Percentiles rank a stretch among this genome's conserved stretches.
phyloP scores from a whole-genome alignment of 495 filamentous ascomycete genomes.

The Articulospora tetracladia region DNA sequence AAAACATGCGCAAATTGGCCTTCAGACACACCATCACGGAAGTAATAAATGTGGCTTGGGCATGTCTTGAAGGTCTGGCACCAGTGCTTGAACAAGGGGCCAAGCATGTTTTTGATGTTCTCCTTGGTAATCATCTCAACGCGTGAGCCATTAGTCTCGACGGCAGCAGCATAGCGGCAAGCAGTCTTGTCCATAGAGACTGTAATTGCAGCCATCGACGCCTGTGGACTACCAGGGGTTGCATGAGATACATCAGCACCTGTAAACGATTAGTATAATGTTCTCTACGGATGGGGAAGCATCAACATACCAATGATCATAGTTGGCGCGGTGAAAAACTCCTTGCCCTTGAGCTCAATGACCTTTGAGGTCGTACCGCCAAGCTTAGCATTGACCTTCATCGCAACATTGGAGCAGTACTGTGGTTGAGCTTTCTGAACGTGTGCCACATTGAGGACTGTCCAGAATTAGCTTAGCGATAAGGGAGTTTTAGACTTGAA shows the following conservation, averaged over 20 bases:
- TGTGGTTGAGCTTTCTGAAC: constrained; percentile 61
- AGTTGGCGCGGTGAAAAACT: constrained; percentile 14
- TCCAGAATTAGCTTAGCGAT: background rate
- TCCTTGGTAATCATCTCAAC: constrained; percentile 65
- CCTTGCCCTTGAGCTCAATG: background rate
- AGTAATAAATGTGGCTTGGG: constrained; percentile 77
- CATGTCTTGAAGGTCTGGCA: constrained; percentile 36
- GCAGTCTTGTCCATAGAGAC: constrained; percentile 68
- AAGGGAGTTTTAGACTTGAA: background rate
- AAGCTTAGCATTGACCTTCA: constrained; percentile 97
- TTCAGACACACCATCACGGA: constrained; percentile 91
- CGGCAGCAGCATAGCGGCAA: constrained; percentile 68
- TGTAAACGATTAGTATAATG: constrained; percentile 37
- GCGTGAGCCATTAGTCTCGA: constrained; percentile 73
- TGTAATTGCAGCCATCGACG: constrained; percentile 84
- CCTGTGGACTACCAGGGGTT: constrained; percentile 53
- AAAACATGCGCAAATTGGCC: constrained; percentile 77
- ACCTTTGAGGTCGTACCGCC: constrained; percentile 62
- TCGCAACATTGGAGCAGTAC: constrained; percentile 81
- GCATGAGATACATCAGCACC: constrained; percentile 89
- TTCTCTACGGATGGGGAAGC: background rate
- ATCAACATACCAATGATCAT: constrained; percentile 24
- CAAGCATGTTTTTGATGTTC: constrained; percentile 63
- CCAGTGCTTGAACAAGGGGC: constrained; percentile 61
- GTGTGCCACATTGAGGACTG: constrained; percentile 54